These are phyloP conservation scores for Tephrocybe sp. DNA, from an alignment of 768 basidiomycete genomes.

Conservation along the genomic window DNA sequence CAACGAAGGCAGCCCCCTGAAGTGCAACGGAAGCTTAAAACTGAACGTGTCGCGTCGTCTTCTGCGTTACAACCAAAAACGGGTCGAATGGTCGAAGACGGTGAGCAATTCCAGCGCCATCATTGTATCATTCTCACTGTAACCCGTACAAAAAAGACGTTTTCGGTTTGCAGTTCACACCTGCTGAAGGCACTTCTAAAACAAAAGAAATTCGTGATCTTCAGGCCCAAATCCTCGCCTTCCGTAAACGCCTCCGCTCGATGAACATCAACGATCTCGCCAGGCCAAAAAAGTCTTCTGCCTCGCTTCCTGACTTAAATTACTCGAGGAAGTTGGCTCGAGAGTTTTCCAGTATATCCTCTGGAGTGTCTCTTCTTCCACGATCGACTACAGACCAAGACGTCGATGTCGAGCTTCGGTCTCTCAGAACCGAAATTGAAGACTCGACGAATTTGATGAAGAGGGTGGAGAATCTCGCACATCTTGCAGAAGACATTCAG, in stretches of 20 bases:
- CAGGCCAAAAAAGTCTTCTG: conserved; percentile 41
- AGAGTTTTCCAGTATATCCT: conserved; percentile 44
- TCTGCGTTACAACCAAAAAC: not conserved
- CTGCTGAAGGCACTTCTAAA: conserved; percentile 30
- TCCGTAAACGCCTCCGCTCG: conserved; percentile 62
- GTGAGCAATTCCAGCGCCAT: conserved; percentile 1
- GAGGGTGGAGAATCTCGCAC: conserved; percentile 53
- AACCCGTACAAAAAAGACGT: conserved; percentile 44
- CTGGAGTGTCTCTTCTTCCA: conserved; percentile 50
- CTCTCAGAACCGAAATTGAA: conserved; percentile 60
- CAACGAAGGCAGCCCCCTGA: not conserved
- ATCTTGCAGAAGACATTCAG: conserved; percentile 48
- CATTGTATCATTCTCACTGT: not conserved
- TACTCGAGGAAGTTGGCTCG: conserved; percentile 47
- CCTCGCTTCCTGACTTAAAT: conserved; percentile 50
- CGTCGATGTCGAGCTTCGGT: conserved; percentile 59
- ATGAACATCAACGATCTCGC: conserved; percentile 58
- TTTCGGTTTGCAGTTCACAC: conserved; percentile 47
- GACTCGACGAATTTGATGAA: conserved; percentile 48
- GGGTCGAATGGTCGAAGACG: not conserved
- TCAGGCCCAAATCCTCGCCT: conserved; percentile 46
- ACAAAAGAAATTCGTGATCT: conserved; percentile 43
- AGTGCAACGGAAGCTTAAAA: not conserved
- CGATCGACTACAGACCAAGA: conserved; percentile 35
- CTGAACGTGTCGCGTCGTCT: not conserved